These are phyloP conservation scores for Citrus glauca DNA, from an alignment of 345 rosid genomes.

Conservation along the genomic window DNA sequence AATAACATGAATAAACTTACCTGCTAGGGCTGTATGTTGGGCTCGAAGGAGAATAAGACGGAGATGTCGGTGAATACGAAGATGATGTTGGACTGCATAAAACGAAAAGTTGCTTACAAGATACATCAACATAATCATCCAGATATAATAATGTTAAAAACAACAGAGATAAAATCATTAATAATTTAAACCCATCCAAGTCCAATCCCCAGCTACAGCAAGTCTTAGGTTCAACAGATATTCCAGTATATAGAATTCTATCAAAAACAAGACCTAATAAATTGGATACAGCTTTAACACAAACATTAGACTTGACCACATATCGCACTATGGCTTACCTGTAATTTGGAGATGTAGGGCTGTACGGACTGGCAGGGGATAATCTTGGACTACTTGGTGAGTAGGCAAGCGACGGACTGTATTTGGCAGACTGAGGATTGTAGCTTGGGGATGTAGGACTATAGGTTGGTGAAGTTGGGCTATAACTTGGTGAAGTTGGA, in stretches of 20 bases:
- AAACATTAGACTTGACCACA: background rate
- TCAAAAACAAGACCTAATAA: background rate
- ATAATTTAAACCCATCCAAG: background rate
- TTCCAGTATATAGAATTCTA: background rate
- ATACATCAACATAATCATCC: background rate
- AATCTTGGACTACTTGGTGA: too few relatives aligned
- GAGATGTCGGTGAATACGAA: constrained; percentile 92
- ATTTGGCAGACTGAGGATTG: too few relatives aligned
- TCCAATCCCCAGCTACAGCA: too few relatives aligned
- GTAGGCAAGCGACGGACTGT: too few relatives aligned
- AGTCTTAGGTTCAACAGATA: too few relatives aligned
- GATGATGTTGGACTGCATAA: constrained; percentile 81
- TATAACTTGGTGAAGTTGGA: constrained; percentile 63
- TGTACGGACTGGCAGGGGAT: constrained; percentile 46
- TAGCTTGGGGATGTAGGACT: constrained; percentile 39
- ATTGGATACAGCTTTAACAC: background rate
- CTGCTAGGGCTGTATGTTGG: constrained; percentile 96
- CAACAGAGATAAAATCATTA: background rate
- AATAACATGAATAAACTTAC: constrained; percentile 25
- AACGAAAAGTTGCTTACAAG: background rate
- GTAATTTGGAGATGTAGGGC: constrained; percentile 92
- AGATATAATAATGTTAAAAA: background rate
- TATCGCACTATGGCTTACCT: constrained; percentile 37
- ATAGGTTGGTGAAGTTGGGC: constrained; percentile 77
- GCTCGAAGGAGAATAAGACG: constrained; percentile 86